Evolutionary conservation across 768 basidiomycete species (phyloP), one percentile per base, ranked within the genome.

Genomic region (Coprinopsis marcescibilis): DNA sequence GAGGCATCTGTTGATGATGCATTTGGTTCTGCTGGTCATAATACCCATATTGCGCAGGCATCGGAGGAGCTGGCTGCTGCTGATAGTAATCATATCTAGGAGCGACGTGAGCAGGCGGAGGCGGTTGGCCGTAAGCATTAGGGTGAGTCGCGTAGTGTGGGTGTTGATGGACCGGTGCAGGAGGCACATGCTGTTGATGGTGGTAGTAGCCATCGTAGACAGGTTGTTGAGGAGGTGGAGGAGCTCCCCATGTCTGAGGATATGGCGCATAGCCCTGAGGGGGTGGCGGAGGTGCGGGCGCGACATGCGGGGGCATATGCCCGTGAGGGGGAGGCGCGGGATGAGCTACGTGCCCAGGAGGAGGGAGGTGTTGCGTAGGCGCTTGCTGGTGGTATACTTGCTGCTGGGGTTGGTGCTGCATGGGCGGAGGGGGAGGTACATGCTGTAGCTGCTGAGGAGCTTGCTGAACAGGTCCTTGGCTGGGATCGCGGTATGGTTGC

Each of bases 191-290:
- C 15, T 53, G 52, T 25, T 53, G 54, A 19, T 60, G 61, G 35
- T 63, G 64, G 35, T 63, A 60, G 33, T 64, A 63, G 5, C 63
- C 62, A 33, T 61, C 58, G 37, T 68, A 64, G 1, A 55, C 52
- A 12, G 57, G 54, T 29, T 56, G 61, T 19, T 54, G 59, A 6
- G 58, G 61, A 2, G 54, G 57, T 7, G 52, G 60, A 0, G 56
- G 61, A n/a, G 54, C 56, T n/a, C 50, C 52, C 41, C 52, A 56
- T 52, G 57, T 55, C 46, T 60, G 59, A 5, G 56, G 20, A 49
- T 57, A 58, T 23, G 61, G 56, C 50, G 53, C 55, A 15, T 58
- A 57, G 11, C 50, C 55, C 51, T 56, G 58, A 24, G 56, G 55
- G 12, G 52, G 57, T n/a, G 57, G 57, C 2, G 58, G 55, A 25